phyloP scores from a whole-genome alignment of 2,329 filamentous ascomycete genomes.

The Nemania abortiva region DNA sequence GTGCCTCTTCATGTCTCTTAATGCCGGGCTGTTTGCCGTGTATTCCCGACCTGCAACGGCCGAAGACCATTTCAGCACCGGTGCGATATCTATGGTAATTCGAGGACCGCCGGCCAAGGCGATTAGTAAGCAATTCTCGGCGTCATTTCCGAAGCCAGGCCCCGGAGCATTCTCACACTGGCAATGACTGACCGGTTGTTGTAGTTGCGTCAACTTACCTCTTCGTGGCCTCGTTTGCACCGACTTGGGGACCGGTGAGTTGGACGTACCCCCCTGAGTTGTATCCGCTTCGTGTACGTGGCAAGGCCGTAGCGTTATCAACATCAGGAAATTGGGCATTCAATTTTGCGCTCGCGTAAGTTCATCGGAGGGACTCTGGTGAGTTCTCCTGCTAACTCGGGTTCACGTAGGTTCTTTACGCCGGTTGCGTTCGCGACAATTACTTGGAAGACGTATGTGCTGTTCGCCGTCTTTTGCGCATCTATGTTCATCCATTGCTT shows the following conservation, averaged over 20 bases:
- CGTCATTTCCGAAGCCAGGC: neutral
- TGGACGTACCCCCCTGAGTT: slow-evolving; percentile 63
- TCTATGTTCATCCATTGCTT: slow-evolving; percentile 63
- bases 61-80: slow-evolving; percentile 53
- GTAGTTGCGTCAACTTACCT: slow-evolving; percentile 74
- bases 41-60: slow-evolving; percentile 54
- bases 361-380: neutral
- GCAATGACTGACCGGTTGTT: neutral
- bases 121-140: slow-evolving; percentile 50
- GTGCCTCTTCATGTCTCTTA: slow-evolving; percentile 62
- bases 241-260: slow-evolving; percentile 58
- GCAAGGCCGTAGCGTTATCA: slow-evolving; percentile 65
- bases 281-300: slow-evolving; percentile 60
- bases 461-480: slow-evolving; percentile 66
- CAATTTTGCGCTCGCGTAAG: slow-evolving; percentile 60
- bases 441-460: slow-evolving; percentile 64
- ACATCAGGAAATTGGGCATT: slow-evolving; percentile 65
- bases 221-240: slow-evolving; percentile 67
- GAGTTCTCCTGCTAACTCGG: slow-evolving; percentile 14
- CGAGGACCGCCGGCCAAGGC: slow-evolving; percentile 64
- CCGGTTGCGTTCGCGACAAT: slow-evolving; percentile 60
- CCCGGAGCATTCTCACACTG: neutral
- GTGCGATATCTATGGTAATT: slow-evolving; percentile 62
- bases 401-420: slow-evolving; percentile 55
- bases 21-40: slow-evolving; percentile 59